phyloP scores from a whole-genome alignment of 139 green algal species.

The Ulvella scutata region DNA sequence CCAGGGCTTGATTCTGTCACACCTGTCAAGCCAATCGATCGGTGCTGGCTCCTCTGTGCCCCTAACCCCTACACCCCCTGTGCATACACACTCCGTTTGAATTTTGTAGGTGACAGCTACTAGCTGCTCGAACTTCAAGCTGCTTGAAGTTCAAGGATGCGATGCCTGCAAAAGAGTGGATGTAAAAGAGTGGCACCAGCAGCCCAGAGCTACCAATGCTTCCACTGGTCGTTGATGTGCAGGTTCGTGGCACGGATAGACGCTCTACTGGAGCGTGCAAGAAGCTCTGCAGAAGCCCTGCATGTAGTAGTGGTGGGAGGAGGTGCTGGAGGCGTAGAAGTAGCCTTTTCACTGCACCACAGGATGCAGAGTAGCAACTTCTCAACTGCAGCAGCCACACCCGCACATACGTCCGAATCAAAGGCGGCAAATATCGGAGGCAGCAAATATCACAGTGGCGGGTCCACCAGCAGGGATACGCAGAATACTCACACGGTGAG shows the following conservation, averaged over 20 bases:
- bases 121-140: too few species aligned
- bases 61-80: background rate
- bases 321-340: constrained; percentile 77
- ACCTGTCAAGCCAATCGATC: constrained; percentile 85
- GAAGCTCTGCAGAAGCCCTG: constrained; percentile 5
- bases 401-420: too few species aligned
- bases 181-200: too few species aligned
- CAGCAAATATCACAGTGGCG: too few species aligned
- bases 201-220: too few species aligned
- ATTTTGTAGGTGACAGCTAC: too few species aligned
- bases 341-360: constrained; percentile 64
- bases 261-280: constrained; percentile 11
- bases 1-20: constrained; percentile 45
- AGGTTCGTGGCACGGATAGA: constrained; percentile 42
- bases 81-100: too few species aligned
- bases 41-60: constrained; percentile 26
- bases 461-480: background rate
- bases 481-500: background rate
- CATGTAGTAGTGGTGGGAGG: constrained; percentile 75
- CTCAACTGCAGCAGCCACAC: background rate
- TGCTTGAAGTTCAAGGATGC: too few species aligned
- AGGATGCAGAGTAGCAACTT: constrained; percentile 23
- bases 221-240: too few species aligned
- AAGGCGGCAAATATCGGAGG: too few species aligned
- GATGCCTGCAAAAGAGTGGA: too few species aligned